Percentiles rank a stretch among this genome's conserved stretches.
phyloP scores from a whole-genome alignment of 2,329 filamentous ascomycete species.

The Sclerotinia spermophila region DNA sequence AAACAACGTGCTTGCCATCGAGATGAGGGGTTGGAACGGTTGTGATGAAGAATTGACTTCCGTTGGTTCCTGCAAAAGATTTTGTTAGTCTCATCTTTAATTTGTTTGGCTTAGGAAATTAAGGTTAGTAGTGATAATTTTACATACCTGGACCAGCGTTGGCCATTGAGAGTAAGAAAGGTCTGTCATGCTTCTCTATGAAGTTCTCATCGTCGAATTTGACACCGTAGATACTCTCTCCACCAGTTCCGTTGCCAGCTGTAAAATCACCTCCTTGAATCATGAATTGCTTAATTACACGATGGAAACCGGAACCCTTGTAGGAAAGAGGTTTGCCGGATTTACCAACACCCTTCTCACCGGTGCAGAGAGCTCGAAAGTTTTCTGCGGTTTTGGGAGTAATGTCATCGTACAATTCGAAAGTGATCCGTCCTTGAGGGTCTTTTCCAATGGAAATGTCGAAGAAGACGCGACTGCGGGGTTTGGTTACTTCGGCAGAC shows the following conservation, averaged over 20 bases:
- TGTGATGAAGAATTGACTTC: slow-evolving; percentile 96
- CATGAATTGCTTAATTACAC: slow-evolving; percentile 98
- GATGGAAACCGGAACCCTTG: slow-evolving; percentile 91
- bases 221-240: slow-evolving; percentile 94
- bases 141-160: slow-evolving; percentile 83
- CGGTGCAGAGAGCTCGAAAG: slow-evolving; percentile 90
- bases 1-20: slow-evolving; percentile 93
- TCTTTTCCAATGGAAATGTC: slow-evolving; percentile 79
- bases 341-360: slow-evolving; percentile 84
- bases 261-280: slow-evolving; percentile 98
- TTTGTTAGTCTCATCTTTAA: slow-evolving; percentile 16
- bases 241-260: slow-evolving; percentile 86
- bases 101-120: background rate
- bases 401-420: slow-evolving; percentile 74
- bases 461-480: slow-evolving; percentile 76
- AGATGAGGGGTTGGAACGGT: slow-evolving; percentile 91
- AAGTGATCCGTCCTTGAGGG: slow-evolving; percentile 71
- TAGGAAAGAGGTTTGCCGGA: slow-evolving; percentile 83
- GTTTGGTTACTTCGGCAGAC: slow-evolving; percentile 38
- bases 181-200: slow-evolving; percentile 82
- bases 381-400: slow-evolving; percentile 96
- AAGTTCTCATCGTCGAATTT: slow-evolving; percentile 99
- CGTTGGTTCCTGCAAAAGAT: slow-evolving; percentile 71
- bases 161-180: slow-evolving; percentile 95
- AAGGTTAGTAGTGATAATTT: background rate